These are phyloP conservation scores for Ampelomyces quisqualis DNA, from an alignment of 2,329 filamentous ascomycete genomes.

Conservation along the genomic window DNA sequence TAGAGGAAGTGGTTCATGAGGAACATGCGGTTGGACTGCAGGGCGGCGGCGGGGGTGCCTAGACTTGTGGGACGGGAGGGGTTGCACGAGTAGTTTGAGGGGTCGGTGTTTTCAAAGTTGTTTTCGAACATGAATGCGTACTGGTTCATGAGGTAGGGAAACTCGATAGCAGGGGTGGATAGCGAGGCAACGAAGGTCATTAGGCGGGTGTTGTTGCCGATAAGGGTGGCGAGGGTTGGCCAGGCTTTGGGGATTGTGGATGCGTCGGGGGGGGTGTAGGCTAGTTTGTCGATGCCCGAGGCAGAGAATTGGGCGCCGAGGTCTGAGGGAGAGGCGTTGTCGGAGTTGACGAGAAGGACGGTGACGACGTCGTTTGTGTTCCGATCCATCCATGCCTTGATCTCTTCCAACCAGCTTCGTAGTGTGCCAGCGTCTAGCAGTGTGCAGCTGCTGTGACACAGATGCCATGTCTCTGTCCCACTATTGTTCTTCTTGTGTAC, in stretches of 20 bases:
- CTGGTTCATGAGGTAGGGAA: constrained; percentile 63
- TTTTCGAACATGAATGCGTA: constrained; percentile 73
- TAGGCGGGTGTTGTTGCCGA: constrained; percentile 63
- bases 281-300: constrained; percentile 61
- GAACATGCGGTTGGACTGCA: constrained; percentile 63
- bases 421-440: constrained; percentile 70
- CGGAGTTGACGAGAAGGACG: constrained; percentile 70
- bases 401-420: constrained; percentile 61
- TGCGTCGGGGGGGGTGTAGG: constrained; percentile 47
- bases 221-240: constrained; percentile 72
- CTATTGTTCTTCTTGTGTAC: constrained; percentile 61
- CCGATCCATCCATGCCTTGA: constrained; percentile 68
- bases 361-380: constrained; percentile 77
- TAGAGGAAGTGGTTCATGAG: constrained; percentile 83
- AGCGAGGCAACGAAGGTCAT: constrained; percentile 67
- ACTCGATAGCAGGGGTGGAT: constrained; percentile 32
- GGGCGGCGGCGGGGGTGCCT: constrained; percentile 49
- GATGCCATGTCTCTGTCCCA: constrained; percentile 52
- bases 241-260: constrained; percentile 58
- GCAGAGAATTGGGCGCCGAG: constrained; percentile 52
- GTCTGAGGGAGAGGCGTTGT: constrained; percentile 56
- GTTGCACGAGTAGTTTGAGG: constrained; percentile 69
- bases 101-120: constrained; percentile 62
- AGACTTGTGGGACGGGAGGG: constrained; percentile 64
- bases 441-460: constrained; percentile 70